A percentile compares a stretch with the other conserved stretches of the same genome.
Conservation (phyloP, 2,329 filamentous ascomycete genomes). For the Exophiala bonariae region DNA sequence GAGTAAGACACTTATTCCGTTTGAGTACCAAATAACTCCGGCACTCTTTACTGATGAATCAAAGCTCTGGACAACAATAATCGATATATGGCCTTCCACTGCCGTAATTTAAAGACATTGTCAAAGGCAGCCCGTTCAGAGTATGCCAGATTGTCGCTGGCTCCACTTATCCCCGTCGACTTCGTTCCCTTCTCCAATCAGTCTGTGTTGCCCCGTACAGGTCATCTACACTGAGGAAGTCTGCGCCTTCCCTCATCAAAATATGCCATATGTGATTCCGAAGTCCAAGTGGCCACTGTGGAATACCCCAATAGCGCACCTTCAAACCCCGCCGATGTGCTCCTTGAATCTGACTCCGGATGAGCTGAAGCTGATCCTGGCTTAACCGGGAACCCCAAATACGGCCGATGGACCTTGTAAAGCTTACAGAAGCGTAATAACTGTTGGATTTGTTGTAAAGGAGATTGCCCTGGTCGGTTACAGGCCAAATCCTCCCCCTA, state of each 20-base stretch:
- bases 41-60: no score
- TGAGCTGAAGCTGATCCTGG: constrained; percentile 42
- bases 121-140: no score
- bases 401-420: constrained; percentile 41
- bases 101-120: no score
- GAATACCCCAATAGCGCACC: constrained; percentile 60
- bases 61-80: no score
- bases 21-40: no score
- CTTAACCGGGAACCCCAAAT: constrained; percentile 39
- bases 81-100: no score
- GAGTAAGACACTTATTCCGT: no score
- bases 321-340: constrained; percentile 55
- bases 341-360: constrained; percentile 52
- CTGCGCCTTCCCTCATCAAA: constrained; percentile 54
- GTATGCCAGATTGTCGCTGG: no score
- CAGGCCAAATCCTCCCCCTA: background rate
- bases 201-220: constrained; percentile 29
- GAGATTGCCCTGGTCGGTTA: background rate
- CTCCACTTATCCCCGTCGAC: constrained; percentile 24
- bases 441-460: constrained; percentile 52
- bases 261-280: constrained; percentile 56
- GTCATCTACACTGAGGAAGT: constrained; percentile 60
- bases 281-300: constrained; percentile 54
- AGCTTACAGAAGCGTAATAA: constrained; percentile 58
- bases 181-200: constrained; percentile 39